Percentiles rank a stretch among this genome's conserved stretches.
phyloP scores from a whole-genome alignment of 208 protist genomes.

The Trypanosoma boissoni region DNA sequence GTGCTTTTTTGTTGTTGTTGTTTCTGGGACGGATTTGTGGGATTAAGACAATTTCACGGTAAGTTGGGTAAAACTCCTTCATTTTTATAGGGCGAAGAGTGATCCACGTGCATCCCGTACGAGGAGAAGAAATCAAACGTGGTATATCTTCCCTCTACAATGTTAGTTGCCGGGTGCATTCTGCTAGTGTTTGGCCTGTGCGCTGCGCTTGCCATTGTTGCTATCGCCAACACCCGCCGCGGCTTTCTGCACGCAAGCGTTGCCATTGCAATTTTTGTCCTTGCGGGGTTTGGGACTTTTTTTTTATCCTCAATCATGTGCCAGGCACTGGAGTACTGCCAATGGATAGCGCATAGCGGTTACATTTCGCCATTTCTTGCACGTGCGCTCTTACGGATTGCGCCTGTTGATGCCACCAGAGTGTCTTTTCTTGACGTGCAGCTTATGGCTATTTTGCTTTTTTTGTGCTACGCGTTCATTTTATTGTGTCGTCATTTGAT shows the following conservation, averaged over 20 bases:
- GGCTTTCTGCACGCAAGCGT: slow-evolving; percentile 38
- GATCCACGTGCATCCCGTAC: no score
- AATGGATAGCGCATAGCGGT: slow-evolving; percentile 3
- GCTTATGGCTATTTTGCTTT: slow-evolving; percentile 51
- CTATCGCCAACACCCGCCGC: background rate
- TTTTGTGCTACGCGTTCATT: slow-evolving; percentile 49
- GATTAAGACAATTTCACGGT: no score
- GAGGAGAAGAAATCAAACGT: background rate
- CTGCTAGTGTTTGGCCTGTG: slow-evolving; percentile 5
- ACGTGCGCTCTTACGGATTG: slow-evolving; percentile 16
- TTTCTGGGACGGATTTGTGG: background rate
- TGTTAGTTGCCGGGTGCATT: background rate
- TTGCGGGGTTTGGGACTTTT: slow-evolving; percentile 25
- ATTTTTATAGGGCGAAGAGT: background rate
- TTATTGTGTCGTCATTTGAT: slow-evolving; percentile 46
- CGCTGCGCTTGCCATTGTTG: background rate
- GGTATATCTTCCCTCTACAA: no score
- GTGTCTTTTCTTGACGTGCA: slow-evolving; percentile 42
- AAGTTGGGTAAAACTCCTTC: no score
- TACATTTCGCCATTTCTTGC: slow-evolving; percentile 1
- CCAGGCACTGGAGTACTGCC: slow-evolving; percentile 14
- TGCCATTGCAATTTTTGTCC: slow-evolving; percentile 31
- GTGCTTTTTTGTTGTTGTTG: background rate
- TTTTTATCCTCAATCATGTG: slow-evolving; percentile 19
- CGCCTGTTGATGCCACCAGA: slow-evolving; percentile 9